Evolutionary conservation across 768 basidiomycete genomes (phyloP).

Genomic region (Agaricus bisporus): DNA sequence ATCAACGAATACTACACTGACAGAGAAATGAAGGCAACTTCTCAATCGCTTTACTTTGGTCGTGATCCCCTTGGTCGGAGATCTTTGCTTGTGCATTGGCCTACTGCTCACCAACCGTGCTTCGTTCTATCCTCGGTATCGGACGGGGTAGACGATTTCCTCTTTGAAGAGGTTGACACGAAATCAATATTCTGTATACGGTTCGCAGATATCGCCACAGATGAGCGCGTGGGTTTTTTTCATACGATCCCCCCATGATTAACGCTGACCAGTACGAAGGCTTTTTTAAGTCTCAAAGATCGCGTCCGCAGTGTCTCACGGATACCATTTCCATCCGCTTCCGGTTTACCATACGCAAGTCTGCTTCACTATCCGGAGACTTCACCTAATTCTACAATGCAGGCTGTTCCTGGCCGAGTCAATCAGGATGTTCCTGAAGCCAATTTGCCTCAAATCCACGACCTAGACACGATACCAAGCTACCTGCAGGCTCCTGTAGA

Average conservation of each 20-base stretch:
- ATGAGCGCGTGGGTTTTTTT: constrained; percentile 12
- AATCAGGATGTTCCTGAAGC: constrained; percentile 43
- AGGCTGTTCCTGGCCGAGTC: constrained; percentile 43
- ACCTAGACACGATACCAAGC: constrained; percentile 37
- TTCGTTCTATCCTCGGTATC: constrained; percentile 67
- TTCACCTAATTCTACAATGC: background rate
- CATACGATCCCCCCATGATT: background rate
- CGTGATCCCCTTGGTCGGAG: constrained; percentile 83
- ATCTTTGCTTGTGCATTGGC: constrained; percentile 71
- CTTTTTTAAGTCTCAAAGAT: background rate
- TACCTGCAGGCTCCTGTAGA: constrained; percentile 39
- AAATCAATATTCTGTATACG: constrained; percentile 51
- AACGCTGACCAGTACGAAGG: background rate
- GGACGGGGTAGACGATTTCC: constrained; percentile 36
- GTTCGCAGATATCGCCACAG: constrained; percentile 17
- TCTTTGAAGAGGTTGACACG: constrained; percentile 60
- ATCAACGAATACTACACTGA: constrained; percentile 1
- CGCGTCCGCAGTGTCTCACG: constrained; percentile 2
- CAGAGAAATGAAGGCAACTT: constrained; percentile 27
- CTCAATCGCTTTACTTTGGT: constrained; percentile 57
- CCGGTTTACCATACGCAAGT: constrained; percentile 25
- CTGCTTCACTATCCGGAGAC: background rate
- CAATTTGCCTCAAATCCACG: constrained; percentile 26
- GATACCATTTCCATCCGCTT: background rate
- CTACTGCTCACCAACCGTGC: constrained; percentile 39